These are phyloP conservation scores for Colletotrichum caudatum DNA, from an alignment of 2,329 filamentous ascomycete genomes.

Conservation along the genomic window DNA sequence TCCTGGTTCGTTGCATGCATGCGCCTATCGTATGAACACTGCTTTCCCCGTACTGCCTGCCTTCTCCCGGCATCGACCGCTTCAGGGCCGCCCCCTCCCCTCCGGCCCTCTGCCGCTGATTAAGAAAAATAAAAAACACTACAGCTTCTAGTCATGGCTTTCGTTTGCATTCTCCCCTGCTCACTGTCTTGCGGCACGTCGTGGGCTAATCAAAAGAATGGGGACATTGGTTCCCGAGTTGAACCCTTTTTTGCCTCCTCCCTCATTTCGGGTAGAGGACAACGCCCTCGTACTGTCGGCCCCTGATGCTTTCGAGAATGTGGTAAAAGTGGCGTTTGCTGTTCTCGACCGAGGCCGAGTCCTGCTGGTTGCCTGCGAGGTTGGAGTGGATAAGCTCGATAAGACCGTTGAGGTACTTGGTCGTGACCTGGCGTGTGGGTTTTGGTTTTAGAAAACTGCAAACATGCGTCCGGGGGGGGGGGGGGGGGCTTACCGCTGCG, in stretches of 20 bases:
- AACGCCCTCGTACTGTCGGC: slow-evolving; percentile 92
- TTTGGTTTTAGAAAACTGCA: not conserved
- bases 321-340: slow-evolving; percentile 95
- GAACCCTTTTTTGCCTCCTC: not conserved
- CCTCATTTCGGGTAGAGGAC: slow-evolving; percentile 70
- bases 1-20: slow-evolving; percentile 31
- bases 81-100: too few relatives aligned
- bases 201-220: not conserved
- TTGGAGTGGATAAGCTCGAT: slow-evolving; percentile 99
- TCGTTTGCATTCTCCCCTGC: slow-evolving; percentile 5
- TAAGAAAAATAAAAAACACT: slow-evolving; percentile 4
- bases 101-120: not conserved
- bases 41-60: not conserved
- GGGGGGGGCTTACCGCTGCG: slow-evolving; percentile 74
- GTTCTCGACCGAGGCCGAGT: slow-evolving; percentile 85
- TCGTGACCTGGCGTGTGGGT: slow-evolving; percentile 74
- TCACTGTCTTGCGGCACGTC: not conserved
- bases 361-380: slow-evolving; percentile 84
- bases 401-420: slow-evolving; percentile 96
- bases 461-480: too few relatives aligned
- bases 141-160: not conserved
- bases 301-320: slow-evolving; percentile 92
- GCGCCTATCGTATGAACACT: slow-evolving; percentile 40
- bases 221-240: not conserved
- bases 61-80: too few relatives aligned